Evolutionary conservation across 1,139 yeast genomes (phyloP), one percentile per base, ranked within the genome.

Genomic region (Geotrichum phurueaensis): DNA sequence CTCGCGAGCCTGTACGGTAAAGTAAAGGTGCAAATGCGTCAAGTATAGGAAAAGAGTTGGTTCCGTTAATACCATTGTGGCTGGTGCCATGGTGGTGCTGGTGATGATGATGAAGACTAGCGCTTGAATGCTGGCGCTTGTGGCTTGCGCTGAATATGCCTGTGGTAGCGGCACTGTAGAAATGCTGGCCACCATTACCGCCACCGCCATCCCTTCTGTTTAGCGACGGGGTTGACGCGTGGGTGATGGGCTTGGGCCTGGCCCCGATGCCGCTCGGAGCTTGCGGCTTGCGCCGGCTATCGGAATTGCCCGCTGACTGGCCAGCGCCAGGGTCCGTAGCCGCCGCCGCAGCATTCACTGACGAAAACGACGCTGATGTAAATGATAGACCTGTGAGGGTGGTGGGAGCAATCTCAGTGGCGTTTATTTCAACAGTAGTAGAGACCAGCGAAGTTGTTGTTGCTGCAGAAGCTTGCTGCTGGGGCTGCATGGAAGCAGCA

Each of bases 1-100:
- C 63, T 48, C 66, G 58, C 3, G 72, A 69, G 0, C 70, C 72
- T 1, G 71, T 66, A 1, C 71, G 65, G 47, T 61, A 60, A n/a
- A 69, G 59, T 53, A 68, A 60, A 29, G 64, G 66, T 7, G 68
- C 63, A 56, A 54, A 45, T 18, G 51, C 22, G 20, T 54, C 57
- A 20, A 53, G 25, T 12, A 39, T 18, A 6, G 47, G 47, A 12
- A 27, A 27, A 10, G 22, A 4, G 7, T 4, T 18, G 3, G 47
- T 3, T 13, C 22, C 47, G 3, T n/a, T 15, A 33, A 6, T 33
- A 33, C n/a, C 39, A 33, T 13, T 39, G 47, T 15, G n/a, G 18
- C 20, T 18, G 18, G 47, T 5, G 6, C 29, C 29, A 6, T 25
- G 29, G 31, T 27, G 31, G 9, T 27, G 31, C 10, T 27, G 31